Evolutionary conservation across 768 basidiomycete species (phyloP).

Genomic region (Asterophora lycoperdoides): DNA sequence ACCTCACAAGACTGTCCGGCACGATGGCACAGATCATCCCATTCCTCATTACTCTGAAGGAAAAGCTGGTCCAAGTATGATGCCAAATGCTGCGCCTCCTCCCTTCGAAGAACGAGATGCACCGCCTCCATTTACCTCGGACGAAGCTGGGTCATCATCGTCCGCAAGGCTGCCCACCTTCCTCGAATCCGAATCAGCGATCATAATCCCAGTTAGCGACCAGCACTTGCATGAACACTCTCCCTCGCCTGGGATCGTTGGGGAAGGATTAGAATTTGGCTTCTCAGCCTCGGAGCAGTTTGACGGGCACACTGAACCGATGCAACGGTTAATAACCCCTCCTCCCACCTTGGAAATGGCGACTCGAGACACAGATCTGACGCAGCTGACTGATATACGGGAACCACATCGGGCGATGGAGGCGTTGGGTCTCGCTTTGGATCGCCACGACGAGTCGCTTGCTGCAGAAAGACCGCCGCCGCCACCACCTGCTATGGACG

Average conservation of each 20-base stretch:
- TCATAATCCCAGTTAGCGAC: slow-evolving; percentile 54
- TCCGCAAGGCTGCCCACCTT: slow-evolving; percentile 66
- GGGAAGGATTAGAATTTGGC: slow-evolving; percentile 78
- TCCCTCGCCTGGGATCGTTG: slow-evolving; percentile 41
- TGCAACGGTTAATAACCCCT: slow-evolving; percentile 61
- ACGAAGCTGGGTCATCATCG: slow-evolving; percentile 53
- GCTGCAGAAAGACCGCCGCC: slow-evolving; percentile 52
- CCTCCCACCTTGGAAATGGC: slow-evolving; percentile 78
- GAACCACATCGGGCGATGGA: slow-evolving; percentile 53
- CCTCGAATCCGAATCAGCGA: slow-evolving; percentile 74
- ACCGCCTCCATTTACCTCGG: slow-evolving; percentile 67
- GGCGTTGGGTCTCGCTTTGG: slow-evolving; percentile 54
- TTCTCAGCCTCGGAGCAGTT: slow-evolving; percentile 71
- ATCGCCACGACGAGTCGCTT: slow-evolving; percentile 41
- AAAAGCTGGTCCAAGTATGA: slow-evolving; percentile 72
- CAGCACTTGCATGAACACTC: slow-evolving; percentile 34
- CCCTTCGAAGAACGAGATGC: slow-evolving; percentile 83
- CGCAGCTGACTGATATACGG: slow-evolving; percentile 54
- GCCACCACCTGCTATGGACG: slow-evolving; percentile 79
- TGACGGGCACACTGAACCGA: slow-evolving; percentile 72
- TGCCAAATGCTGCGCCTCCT: slow-evolving; percentile 64
- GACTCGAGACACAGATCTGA: slow-evolving; percentile 65
- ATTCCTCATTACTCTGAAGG: slow-evolving; percentile 67
- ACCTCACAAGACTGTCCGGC: slow-evolving; percentile 63
- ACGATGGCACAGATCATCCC: slow-evolving; percentile 58